Base-by-base conservation (phyloP, 1,284 basidiomycete species). In the Sporisorium sorghi region DNA sequence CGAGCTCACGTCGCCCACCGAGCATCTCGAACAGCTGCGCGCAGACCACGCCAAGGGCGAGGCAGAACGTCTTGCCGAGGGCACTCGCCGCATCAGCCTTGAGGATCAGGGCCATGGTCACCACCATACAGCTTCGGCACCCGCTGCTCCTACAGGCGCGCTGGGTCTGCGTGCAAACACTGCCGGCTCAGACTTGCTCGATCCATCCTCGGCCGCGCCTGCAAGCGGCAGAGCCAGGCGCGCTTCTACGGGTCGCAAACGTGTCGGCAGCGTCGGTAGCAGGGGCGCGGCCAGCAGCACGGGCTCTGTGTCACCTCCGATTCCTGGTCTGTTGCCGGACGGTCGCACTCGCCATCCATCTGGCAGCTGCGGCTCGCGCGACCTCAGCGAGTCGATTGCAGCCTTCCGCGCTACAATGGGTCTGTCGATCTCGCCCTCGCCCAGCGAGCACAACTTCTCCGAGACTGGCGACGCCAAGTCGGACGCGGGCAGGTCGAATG, bases 341-440 rank as follows among this genome's bases (percentile, higher is more conserved):
- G 72, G 72, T 28, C 66, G 72, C 26, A 74, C 72, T n/a, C 72
- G 72, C 6, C 72, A 74, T 52, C 72, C 72, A 0, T 66, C 67
- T 2, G 72, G 67, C 23, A 70, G 72, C 42, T 66, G 40, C 21
- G 72, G 72, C 24, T 74, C 72, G 7, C 57, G 49, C 11, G 72
- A 74, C 28, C 57, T 74, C 1, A 54, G 59, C 17, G 72, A 74
- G 26, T 70, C 67, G 2, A 70, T 74, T n/a, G 72, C 62, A 15
- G 72, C 72, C 0, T 74, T 74, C 48, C 58, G 72, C 3, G 59
- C 59, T 5, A 67, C 51, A 2, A 74, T 74, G 72, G 72, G 72
- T 15, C 24, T 74, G 24, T 74, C 72, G 1, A 66, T 43, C 24
- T 74, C 72, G 26, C 72, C 72, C 1, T 51, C 58, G n/a, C 62